A percentile compares a stretch with the other conserved stretches of the same genome.
Conservation (phyloP, 2,329 filamentous ascomycete genomes). For the Seiridium unicorne region DNA sequence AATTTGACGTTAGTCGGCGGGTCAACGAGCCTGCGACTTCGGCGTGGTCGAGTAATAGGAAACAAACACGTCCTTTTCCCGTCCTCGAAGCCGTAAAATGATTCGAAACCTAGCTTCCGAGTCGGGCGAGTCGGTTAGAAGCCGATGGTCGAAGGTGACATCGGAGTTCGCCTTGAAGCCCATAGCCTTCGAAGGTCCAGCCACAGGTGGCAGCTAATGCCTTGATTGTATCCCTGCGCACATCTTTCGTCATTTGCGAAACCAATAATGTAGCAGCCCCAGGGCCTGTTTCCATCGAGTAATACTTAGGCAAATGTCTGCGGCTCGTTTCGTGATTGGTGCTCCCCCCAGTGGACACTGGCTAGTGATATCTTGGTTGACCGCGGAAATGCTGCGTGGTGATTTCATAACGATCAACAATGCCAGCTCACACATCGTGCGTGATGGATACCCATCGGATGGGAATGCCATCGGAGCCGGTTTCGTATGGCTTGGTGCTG, state of each 20-base stretch:
- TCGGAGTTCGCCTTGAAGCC: not conserved
- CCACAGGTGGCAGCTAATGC: not conserved
- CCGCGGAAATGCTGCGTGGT: not conserved
- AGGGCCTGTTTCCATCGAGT: slow-evolving; percentile 3
- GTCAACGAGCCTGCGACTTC: slow-evolving; percentile 2
- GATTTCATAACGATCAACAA: not conserved
- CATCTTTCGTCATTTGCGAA: not conserved
- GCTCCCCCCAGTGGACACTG: not conserved
- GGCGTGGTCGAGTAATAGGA: not conserved
- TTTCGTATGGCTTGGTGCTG: slow-evolving; percentile 51
- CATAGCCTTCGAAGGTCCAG: not conserved
- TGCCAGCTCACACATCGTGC: slow-evolving; percentile 12
- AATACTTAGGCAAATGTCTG: not conserved
- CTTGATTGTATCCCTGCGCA: not conserved
- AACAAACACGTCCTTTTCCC: not conserved
- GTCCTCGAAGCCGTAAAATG: not conserved
- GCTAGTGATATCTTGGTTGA: not conserved
- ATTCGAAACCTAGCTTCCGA: not conserved
- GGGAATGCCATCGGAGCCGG: slow-evolving; percentile 58
- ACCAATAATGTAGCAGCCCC: not conserved
- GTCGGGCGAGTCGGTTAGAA: not conserved
- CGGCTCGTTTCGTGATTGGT: not conserved
- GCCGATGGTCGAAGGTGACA: not conserved
- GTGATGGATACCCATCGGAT: slow-evolving; percentile 52
- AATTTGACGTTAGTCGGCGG: not conserved